Conservation (phyloP, 2,329 filamentous ascomycete genomes). For the Penicillium sumatraense region DNA sequence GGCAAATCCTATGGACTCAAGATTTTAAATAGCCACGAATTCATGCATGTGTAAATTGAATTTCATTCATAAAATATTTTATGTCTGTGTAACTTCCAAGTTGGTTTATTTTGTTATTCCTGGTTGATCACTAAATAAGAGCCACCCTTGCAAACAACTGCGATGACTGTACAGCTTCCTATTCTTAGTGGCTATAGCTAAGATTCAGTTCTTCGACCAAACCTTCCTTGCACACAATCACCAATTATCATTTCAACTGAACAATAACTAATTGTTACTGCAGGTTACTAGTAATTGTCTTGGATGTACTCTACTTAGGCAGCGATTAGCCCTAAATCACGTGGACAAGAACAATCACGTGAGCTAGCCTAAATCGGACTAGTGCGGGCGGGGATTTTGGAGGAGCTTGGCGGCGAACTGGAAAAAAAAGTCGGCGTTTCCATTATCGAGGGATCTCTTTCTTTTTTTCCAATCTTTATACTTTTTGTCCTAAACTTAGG, state of each 20-base stretch:
- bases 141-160: too few relatives aligned
- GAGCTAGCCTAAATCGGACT: constrained; percentile 16
- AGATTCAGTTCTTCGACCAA: too few relatives aligned
- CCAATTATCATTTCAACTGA: too few relatives aligned
- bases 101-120: background rate
- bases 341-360: constrained; percentile 31
- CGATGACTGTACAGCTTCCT: too few relatives aligned
- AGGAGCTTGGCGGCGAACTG: constrained; percentile 33
- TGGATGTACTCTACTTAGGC: too few relatives aligned
- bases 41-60: too few relatives aligned
- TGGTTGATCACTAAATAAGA: too few relatives aligned
- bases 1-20: background rate
- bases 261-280: too few relatives aligned
- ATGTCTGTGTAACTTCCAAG: background rate
- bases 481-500: constrained; percentile 11
- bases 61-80: too few relatives aligned
- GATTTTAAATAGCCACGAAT: background rate
- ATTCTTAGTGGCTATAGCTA: too few relatives aligned
- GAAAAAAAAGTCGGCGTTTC: constrained; percentile 35
- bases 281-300: too few relatives aligned
- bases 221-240: too few relatives aligned
- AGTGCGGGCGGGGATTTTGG: constrained; percentile 30
- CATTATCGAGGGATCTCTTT: constrained; percentile 1
- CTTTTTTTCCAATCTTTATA: constrained; percentile 11
- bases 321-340: constrained; percentile 30